phyloP scores from a whole-genome alignment of 805 yeast genomes.

The Lachancea mirantina region DNA sequence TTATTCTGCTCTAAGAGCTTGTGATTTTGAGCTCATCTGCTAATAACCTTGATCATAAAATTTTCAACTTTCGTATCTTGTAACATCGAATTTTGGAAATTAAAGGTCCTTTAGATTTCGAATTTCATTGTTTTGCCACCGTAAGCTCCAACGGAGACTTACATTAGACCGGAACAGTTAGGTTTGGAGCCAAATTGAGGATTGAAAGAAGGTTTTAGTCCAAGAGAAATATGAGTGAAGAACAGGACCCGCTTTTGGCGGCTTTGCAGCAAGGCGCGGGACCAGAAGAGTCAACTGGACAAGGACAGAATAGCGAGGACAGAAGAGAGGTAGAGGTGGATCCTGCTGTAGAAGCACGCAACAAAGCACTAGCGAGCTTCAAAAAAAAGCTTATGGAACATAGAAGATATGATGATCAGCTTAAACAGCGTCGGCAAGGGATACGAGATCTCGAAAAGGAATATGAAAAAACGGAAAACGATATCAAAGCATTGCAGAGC shows the following conservation, averaged over 20 bases:
- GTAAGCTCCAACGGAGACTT: no score
- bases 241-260: constrained; percentile 69
- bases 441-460: constrained; percentile 78
- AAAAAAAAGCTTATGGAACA: constrained; percentile 86
- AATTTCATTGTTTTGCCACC: no score
- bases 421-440: constrained; percentile 74
- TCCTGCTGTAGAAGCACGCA: constrained; percentile 51
- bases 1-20: no score
- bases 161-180: no score
- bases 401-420: constrained; percentile 86
- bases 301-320: constrained; percentile 27
- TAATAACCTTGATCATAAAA: no score
- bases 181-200: no score
- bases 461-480: constrained; percentile 91
- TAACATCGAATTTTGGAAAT: no score
- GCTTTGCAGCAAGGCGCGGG: constrained; percentile 37
- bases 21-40: no score
- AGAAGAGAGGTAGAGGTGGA: constrained; percentile 37
- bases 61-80: no score
- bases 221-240: constrained; percentile 63
- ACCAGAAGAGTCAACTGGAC: constrained; percentile 9
- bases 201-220: no score
- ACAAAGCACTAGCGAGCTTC: constrained; percentile 67
- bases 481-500: constrained; percentile 91
- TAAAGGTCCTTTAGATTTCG: no score